A percentile compares a stretch with the other conserved stretches of the same genome.
Evolutionary conservation across 177 flowering plant species (phyloP).

Genomic region (Tripterygium wilfordii): DNA sequence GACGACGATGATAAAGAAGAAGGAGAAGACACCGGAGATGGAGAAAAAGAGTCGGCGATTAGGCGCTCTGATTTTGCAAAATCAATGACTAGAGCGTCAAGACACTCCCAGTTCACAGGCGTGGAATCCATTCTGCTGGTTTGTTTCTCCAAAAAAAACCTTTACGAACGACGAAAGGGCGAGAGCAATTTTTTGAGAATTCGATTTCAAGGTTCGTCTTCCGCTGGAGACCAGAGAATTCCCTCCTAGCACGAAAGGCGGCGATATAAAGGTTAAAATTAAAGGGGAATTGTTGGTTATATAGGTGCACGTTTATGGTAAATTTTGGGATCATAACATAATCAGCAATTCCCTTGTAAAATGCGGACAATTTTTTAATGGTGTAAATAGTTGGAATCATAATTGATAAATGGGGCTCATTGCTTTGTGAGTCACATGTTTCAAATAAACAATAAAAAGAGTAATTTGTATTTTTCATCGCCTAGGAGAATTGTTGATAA

Average conservation of each 20-base stretch:
- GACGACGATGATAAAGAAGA: slow-evolving; percentile 42
- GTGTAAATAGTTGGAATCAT: too few relatives aligned
- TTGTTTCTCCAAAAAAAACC: slow-evolving; percentile 4
- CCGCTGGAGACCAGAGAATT: neutral
- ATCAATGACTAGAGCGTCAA: slow-evolving; percentile 74
- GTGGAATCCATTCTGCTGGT: slow-evolving; percentile 52
- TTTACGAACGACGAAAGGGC: neutral
- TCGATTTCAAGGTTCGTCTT: neutral
- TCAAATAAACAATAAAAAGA: too few relatives aligned
- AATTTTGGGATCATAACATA: neutral
- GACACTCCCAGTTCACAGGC: slow-evolving; percentile 90
- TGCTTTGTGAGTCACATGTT: too few relatives aligned
- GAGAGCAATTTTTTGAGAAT: neutral
- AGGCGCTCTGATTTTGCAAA: slow-evolving; percentile 87
- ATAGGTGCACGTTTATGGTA: slow-evolving; percentile 10
- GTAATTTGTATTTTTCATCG: too few relatives aligned
- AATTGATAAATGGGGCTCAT: too few relatives aligned
- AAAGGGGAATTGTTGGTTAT: slow-evolving; percentile 10
- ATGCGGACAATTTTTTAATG: too few relatives aligned
- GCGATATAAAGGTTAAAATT: slow-evolving; percentile 11
- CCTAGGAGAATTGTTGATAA: too few relatives aligned
- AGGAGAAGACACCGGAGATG: slow-evolving; percentile 33
- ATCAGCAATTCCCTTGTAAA: too few relatives aligned
- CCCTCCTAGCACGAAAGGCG: slow-evolving; percentile 14
- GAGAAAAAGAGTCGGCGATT: slow-evolving; percentile 33